Evolutionary conservation across 2,329 filamentous ascomycete species (phyloP).

Genomic region (Salinomyces thailandicus): DNA sequence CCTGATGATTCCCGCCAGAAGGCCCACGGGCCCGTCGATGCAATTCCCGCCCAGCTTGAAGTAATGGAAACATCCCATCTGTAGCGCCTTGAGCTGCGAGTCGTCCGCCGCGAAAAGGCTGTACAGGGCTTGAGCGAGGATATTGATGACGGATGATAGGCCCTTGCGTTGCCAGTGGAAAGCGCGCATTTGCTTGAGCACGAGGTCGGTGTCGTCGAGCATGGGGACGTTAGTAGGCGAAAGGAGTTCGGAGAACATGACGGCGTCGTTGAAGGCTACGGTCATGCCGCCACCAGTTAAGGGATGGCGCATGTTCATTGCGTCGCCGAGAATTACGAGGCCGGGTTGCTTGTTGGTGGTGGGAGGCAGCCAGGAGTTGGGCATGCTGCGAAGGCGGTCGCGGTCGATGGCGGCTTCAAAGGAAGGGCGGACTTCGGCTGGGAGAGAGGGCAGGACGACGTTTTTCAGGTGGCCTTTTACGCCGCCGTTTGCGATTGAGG

Average conservation of each 20-base stretch:
- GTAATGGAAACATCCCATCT: slow-evolving; percentile 85
- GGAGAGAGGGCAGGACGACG: slow-evolving; percentile 67
- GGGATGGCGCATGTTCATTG: slow-evolving; percentile 98
- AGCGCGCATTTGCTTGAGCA: slow-evolving; percentile 56
- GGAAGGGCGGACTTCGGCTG: slow-evolving; percentile 57
- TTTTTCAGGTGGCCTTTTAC: slow-evolving; percentile 76
- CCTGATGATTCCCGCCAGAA: slow-evolving; percentile 72
- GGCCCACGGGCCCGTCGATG: slow-evolving; percentile 66
- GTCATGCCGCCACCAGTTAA: slow-evolving; percentile 97
- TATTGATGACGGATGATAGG: slow-evolving; percentile 83
- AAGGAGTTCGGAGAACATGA: slow-evolving; percentile 65
- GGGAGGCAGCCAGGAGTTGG: slow-evolving; percentile 86
- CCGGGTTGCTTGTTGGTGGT: slow-evolving; percentile 60
- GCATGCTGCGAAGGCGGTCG: slow-evolving; percentile 79
- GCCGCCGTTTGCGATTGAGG: slow-evolving; percentile 63
- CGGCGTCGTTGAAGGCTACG: slow-evolving; percentile 85
- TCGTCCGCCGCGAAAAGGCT: slow-evolving; percentile 80
- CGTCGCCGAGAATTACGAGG: slow-evolving; percentile 77
- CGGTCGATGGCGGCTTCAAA: slow-evolving; percentile 66
- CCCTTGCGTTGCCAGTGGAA: slow-evolving; percentile 86
- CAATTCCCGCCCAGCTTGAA: slow-evolving; percentile 65
- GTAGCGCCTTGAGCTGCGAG: slow-evolving; percentile 64
- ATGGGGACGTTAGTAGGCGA: slow-evolving; percentile 56
- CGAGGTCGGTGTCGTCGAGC: slow-evolving; percentile 55
- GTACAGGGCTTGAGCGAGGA: slow-evolving; percentile 92